These are phyloP conservation scores for Neurospora sp. DNA, from an alignment of 495 filamentous ascomycete genomes.

Conservation along the genomic window DNA sequence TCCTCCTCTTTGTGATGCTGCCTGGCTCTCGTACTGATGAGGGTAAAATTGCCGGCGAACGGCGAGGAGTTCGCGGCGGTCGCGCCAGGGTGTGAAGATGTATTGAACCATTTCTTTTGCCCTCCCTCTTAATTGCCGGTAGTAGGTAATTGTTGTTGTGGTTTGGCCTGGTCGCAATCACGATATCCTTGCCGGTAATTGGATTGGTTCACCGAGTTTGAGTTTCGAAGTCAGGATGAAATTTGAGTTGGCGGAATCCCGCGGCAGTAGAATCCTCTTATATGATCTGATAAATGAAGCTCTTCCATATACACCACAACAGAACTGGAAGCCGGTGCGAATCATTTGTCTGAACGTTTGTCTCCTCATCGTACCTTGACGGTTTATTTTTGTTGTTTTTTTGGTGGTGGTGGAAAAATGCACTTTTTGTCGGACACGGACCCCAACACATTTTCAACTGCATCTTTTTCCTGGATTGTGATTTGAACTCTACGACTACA, in stretches of 20 bases:
- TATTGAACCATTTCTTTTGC: slow-evolving; percentile 55
- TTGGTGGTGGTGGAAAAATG: background rate
- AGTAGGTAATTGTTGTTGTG: background rate
- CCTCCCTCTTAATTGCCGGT: background rate
- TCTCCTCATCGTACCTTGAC: background rate
- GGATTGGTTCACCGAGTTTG: background rate
- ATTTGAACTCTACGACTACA: background rate
- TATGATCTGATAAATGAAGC: background rate
- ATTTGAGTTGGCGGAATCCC: background rate
- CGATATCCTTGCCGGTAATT: background rate
- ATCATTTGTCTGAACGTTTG: background rate
- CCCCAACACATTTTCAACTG: background rate
- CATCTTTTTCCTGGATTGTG: background rate
- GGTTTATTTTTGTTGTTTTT: background rate
- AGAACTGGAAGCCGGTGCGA: background rate
- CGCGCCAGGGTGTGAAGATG: slow-evolving; percentile 71
- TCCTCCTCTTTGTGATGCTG: background rate
- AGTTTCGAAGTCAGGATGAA: background rate
- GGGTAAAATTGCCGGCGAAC: slow-evolving; percentile 63
- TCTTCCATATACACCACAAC: background rate
- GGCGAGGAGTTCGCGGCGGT: slow-evolving; percentile 50
- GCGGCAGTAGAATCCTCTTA: background rate
- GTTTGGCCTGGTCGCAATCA: background rate
- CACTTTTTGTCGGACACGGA: background rate
- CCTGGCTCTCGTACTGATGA: background rate